Evolutionary conservation across 345 rosid genomes (phyloP), one percentile per base, ranked within the genome.

Genomic region (Camelina neglecta): DNA sequence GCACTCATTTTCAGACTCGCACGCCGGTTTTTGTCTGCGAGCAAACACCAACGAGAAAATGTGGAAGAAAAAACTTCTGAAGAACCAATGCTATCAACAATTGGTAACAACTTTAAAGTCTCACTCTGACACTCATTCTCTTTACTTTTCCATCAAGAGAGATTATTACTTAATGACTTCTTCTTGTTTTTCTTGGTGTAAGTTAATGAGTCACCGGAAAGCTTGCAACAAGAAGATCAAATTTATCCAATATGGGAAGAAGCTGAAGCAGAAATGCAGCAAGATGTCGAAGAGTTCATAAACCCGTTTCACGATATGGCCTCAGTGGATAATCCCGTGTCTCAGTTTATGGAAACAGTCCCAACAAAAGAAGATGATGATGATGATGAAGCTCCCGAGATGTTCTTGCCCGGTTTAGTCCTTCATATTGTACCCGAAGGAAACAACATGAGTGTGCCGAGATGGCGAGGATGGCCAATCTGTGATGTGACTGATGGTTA

Each of bases 381-480:
- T 12, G 71, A 23, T 12, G 71, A 64, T 39, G 85, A 83, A 66
- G 81, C 87, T 8, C 79, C 83, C 0, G 96, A 94, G 84, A 64
- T 94, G 89, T 92, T 85, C 80, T 77, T 94, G 50, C 90, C 97
- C 0, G 97, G 97, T 66, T 85, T 82, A 56, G 78, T 90, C 70
- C 82, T 94, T 76, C 98, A 94, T 81, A 69, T 94, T 49, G 86
- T 92, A 41, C 90, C 90, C 5, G 78, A 58, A 73, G 77, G 73
- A 75, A 70, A 71, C 57, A 77, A 66, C 35, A 38, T 61, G 10
- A 77, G 66, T 29, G 36, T 75, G 21, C 85, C 88, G 1, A 24
- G 84, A 33, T 90, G 93, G 98, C 82, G 81, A 73, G 81, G 85
- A 73, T 90, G 90, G 90, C 65, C 81, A 50, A 13, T 61, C 49